Base-by-base conservation (phyloP, 345 rosid species). In the Syzygium aromaticum region DNA sequence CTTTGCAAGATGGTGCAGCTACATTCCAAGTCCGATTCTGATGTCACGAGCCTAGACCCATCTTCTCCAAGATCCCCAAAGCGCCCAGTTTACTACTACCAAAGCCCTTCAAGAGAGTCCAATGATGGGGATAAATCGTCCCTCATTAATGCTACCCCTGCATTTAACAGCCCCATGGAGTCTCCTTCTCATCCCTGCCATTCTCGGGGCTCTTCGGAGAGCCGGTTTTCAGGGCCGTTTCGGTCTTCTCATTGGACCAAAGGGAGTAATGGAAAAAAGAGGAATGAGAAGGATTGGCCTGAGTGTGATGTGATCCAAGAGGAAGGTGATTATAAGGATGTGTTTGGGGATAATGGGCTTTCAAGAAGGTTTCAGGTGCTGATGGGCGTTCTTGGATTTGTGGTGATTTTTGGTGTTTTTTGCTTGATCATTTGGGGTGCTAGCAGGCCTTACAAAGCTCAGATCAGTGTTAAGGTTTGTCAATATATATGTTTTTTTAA, bases 121-220 rank as follows among this genome's bases (percentile, higher is more conserved):
- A 94, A 94, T 63, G 97, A 96, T 88, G 98, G 94, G 30, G 98
- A 95, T 88, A 95, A 95, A 92, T 94, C 96, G n/a, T 94, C 95
- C 51, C 86, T 94, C 23, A 88, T 94, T 87, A 96, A 92, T 22
- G 93, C 95, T n/a, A 91, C 95, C 28, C 92, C 95, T 1, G 91
- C 93, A 64, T 91, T 91, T 56, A 90, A 89, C 90, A 92, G 95
- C 85, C 98, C 96, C 52, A 88, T 91, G 63, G 98, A 96, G 87
- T 95, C 99, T 21, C 98, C 99, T 17, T 96, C 99, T 8, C 95
- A 94, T 89, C 94, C 94, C 3, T 96, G 98, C 11, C 92, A 88
- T 88, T 94, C 95, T 4, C 89, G 95, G 86, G 93, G 88, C 61
- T 94, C 96, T 3, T 93, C 96, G 2, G 93, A 91, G 23, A 94